These are phyloP conservation scores for Protoeuglena noctilucae DNA, from an alignment of 139 green algal species.

Conservation along the genomic window DNA sequence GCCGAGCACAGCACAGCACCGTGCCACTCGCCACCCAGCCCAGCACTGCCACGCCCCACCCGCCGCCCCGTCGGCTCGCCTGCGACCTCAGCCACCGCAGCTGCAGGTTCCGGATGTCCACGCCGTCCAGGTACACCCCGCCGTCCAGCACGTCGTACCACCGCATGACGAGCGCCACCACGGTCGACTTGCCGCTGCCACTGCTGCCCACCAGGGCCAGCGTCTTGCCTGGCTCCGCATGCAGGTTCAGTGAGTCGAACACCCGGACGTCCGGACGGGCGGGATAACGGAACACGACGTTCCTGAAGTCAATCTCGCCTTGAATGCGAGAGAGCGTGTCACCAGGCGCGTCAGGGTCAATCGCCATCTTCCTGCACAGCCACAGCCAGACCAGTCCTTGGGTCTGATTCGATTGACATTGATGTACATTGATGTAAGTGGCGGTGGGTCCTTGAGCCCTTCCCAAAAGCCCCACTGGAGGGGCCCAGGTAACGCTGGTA, in stretches of 20 bases:
- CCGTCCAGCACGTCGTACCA: conserved; percentile 71
- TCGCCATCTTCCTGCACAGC: too few species aligned
- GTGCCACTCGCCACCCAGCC: too few species aligned
- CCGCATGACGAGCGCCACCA: conserved; percentile 70
- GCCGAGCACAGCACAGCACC: too few species aligned
- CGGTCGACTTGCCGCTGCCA: conserved; percentile 78
- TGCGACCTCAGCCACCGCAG: conserved; percentile 48
- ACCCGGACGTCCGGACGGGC: conserved; percentile 38
- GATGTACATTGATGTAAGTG: too few species aligned
- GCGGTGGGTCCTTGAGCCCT: too few species aligned
- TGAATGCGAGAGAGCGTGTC: too few species aligned
- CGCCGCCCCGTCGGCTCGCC: too few species aligned
- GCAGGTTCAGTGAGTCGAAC: conserved; percentile 16
- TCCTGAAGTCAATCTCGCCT: conserved; percentile 34
- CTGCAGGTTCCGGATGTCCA: conserved; percentile 43
- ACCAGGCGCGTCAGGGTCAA: conserved; percentile 17
- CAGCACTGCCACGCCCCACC: too few species aligned
- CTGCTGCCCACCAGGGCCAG: conserved; percentile 73
- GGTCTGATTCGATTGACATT: too few species aligned
- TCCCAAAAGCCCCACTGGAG: too few species aligned
- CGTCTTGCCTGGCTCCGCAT: conserved; percentile 42
- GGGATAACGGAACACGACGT: conserved; percentile 66
- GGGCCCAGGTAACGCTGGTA: too few species aligned
- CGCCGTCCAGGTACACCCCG: conserved; percentile 55
- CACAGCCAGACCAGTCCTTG: too few species aligned